phyloP scores from a whole-genome alignment of 179 eudicot genomes.

The Gypsophila paniculata region DNA sequence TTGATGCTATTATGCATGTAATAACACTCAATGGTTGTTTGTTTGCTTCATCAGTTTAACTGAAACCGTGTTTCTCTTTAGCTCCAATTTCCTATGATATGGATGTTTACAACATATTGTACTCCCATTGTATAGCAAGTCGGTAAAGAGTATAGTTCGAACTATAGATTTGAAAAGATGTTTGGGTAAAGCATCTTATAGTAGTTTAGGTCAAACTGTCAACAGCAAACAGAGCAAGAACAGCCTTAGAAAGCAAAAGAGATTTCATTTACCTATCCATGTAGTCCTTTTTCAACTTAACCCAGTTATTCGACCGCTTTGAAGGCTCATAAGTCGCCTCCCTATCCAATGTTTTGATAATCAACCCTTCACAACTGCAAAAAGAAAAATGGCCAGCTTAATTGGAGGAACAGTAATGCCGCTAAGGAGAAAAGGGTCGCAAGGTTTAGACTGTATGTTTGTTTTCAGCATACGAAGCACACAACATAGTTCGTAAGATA shows the following conservation, averaged over 20 bases:
- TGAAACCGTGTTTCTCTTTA: neutral
- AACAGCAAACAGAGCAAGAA: neutral
- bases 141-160: neutral
- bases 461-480: too few relatives aligned
- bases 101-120: neutral
- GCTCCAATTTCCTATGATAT: neutral
- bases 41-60: conserved; percentile 2
- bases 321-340: conserved; percentile 99
- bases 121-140: neutral
- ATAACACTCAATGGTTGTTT: conserved; percentile 1
- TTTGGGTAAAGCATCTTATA: neutral
- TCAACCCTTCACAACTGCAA: conserved; percentile 88
- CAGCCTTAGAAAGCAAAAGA: neutral
- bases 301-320: conserved; percentile 93
- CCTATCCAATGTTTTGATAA: conserved; percentile 77
- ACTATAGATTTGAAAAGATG: neutral
- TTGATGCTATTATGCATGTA: neutral
- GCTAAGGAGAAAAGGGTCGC: too few relatives aligned
- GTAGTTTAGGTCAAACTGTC: neutral
- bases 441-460: too few relatives aligned
- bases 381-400: conserved; percentile 8
- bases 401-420: neutral
- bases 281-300: conserved; percentile 89
- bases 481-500: too few relatives aligned
- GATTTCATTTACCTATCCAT: conserved; percentile 62